A percentile compares a stretch with the other conserved stretches of the same genome.
These are phyloP conservation scores for Ganoderma leucocontextum DNA, from an alignment of 1,284 basidiomycete species.

Conservation along the genomic window DNA sequence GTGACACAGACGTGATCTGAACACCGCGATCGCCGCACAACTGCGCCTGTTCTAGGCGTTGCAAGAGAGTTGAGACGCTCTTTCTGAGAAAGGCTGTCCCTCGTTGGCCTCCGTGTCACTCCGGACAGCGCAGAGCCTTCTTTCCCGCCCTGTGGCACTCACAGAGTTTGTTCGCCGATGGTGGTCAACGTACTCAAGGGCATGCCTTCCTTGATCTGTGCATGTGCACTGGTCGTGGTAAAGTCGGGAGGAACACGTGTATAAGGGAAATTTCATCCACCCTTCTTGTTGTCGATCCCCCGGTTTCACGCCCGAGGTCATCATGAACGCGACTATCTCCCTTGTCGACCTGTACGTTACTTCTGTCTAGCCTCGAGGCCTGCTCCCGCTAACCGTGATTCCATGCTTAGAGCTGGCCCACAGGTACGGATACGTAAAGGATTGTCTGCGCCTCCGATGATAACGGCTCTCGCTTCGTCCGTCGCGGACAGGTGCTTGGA, in stretches of 20 bases:
- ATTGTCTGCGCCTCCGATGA: not conserved
- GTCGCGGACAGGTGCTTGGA: slow-evolving; percentile 13
- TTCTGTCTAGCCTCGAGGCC: not conserved
- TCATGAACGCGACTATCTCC: slow-evolving; percentile 1
- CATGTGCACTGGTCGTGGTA: slow-evolving; percentile 1
- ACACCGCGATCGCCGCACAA: not conserved
- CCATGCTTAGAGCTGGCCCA: slow-evolving; percentile 1
- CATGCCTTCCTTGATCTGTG: not conserved
- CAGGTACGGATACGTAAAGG: not conserved
- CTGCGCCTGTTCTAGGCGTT: not conserved
- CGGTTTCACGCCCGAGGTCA: not conserved
- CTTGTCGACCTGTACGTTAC: not conserved
- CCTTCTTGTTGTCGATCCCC: not conserved
- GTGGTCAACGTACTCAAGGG: not conserved
- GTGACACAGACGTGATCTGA: not conserved
- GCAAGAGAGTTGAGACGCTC: not conserved
- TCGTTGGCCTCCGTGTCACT: not conserved
- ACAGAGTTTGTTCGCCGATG: not conserved
- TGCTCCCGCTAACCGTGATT: not conserved
- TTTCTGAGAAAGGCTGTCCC: not conserved
- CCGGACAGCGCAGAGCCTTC: not conserved
- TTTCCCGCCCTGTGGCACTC: not conserved
- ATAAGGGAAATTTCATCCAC: not conserved
- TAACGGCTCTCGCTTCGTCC: not conserved
- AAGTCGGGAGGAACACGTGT: not conserved